Base-by-base conservation (phyloP, 1,284 basidiomycete genomes). In the Phlebopus sp. region DNA sequence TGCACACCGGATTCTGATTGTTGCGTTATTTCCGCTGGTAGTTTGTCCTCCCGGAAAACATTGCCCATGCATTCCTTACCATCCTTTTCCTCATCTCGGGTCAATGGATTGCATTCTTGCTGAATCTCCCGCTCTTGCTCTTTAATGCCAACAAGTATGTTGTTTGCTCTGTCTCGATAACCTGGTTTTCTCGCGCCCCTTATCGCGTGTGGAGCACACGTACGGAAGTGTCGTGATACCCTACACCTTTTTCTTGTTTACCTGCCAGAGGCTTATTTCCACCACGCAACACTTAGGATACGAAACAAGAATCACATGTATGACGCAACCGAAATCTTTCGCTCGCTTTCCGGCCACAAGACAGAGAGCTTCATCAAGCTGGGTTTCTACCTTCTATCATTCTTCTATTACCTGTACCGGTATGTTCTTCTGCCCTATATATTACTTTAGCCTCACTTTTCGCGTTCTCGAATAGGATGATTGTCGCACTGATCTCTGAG, bases 311-410 rank as follows among this genome's bases (percentile, higher is more conserved):
- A 90, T 63, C 95, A 98, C 73, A 96, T 97, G 90, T 96, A 97
- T 67, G 96, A 99, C 69, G 96, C 96, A 45, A 99, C 97, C 27
- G 97, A 99, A 71, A 99, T 99, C 61, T 99, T 99, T 81, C 82
- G 97, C 57, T 96, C 96, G 53, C 73, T 99, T 39, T 84, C 88
- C 14, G 84, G 79, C 35, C 97, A 98, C 73, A 99, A 99, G 76
- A 97, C 95, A 68, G 95, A 97, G 73, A 87, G 87, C 62, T 98
- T 99, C 66, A 80, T 96, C 71, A 97, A 97, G 75, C 86, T 97
- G 51, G 94, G 91, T 17, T 95, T 96, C 71, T 97, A 95, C 70
- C 81, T 96, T 49, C 75, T 96, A 53, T 92, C 87, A 41, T 96
- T 96, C 80, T 96, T 96, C 81, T 97, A 95, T 74, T 97, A 96